Evolutionary conservation across 768 basidiomycete species (phyloP).

Genomic region (Mycena olivaceomarginata): DNA sequence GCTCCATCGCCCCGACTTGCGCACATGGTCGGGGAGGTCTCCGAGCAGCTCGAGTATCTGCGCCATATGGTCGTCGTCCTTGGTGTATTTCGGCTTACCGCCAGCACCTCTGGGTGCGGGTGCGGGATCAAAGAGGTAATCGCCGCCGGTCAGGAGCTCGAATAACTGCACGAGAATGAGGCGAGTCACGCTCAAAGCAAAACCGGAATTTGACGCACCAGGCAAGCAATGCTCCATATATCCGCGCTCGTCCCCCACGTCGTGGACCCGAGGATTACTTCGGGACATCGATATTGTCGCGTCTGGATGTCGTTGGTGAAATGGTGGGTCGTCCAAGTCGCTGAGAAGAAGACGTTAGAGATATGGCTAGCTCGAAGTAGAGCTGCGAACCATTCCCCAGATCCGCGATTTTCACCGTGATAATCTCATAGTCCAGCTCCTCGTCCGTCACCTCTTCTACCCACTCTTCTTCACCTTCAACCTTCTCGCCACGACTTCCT

Average conservation of each 20-base stretch:
- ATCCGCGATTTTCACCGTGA: constrained; percentile 99
- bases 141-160: constrained; percentile 96
- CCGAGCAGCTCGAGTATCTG: constrained; percentile 98
- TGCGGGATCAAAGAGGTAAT: constrained; percentile 98
- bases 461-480: constrained; percentile 40
- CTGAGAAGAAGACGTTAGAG: constrained; percentile 55
- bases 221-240: constrained; percentile 96
- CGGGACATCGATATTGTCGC: constrained; percentile 97
- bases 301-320: constrained; percentile 99
- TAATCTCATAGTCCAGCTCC: constrained; percentile 70
- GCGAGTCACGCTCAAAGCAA: neutral
- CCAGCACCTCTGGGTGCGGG: constrained; percentile 64
- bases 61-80: constrained; percentile 97
- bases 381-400: constrained; percentile 88
- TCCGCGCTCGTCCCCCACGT: constrained; percentile 96
- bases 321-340: constrained; percentile 95
- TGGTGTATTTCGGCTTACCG: constrained; percentile 88
- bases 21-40: constrained; percentile 88
- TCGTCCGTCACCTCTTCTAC: constrained; percentile 39
- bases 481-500: neutral
- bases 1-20: constrained; percentile 93
- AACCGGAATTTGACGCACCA: constrained; percentile 72
- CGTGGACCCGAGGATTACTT: constrained; percentile 94
- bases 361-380: neutral
- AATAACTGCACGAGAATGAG: constrained; percentile 77